Base-by-base conservation (phyloP, 495 filamentous ascomycete genomes). In the Thermothielavioides terrestris region DNA sequence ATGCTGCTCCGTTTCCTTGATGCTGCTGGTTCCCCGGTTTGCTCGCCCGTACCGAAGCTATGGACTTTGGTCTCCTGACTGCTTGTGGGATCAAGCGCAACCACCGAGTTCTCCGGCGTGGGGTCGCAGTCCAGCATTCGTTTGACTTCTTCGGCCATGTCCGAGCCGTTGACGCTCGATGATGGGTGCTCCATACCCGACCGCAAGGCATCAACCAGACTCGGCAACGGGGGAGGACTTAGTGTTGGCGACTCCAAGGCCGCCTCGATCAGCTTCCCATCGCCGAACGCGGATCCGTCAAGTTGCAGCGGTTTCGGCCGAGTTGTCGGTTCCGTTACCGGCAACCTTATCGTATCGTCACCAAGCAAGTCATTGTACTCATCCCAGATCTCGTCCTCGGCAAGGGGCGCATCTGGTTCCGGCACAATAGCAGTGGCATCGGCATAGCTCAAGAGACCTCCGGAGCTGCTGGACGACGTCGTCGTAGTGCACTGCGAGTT, bases 361-460 rank as follows among this genome's bases (percentile, higher is more conserved):
- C 86, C 86, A 45, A 96, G 77, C 14, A 94, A 71, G 59, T 97
- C 92, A 62, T 96, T 83, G 54, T 92, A 97, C 64, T 98, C 89
- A 32, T 85, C 80, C 92, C 92, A 98, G 15, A 95, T 76, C 59
- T 97, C 92, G 57, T 97, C 92, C 55, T 89, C 84, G 14, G 71
- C 81, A 5, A 81, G 73, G 7, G 74, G 78, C 7, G 77, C 75
- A 25, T 67, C 73, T 10, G 77, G 70, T 14, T 67, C 61, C 5
- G 84, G 85, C 32, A 84, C 62, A 4, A 85, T 65, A 21, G 84
- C 83, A 10, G 77, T 84, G 6, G 79, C 76, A 6, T 73, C 74
- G 15, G 66, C 57, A 71, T 67, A 75, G 52, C 64, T 72, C 30
- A 67, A 51, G 7, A 69, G 49, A n/a, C 75, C 76, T 1, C 80